Conservation (phyloP, 2,329 filamentous ascomycete genomes). For the Ophiostoma perfectum region DNA sequence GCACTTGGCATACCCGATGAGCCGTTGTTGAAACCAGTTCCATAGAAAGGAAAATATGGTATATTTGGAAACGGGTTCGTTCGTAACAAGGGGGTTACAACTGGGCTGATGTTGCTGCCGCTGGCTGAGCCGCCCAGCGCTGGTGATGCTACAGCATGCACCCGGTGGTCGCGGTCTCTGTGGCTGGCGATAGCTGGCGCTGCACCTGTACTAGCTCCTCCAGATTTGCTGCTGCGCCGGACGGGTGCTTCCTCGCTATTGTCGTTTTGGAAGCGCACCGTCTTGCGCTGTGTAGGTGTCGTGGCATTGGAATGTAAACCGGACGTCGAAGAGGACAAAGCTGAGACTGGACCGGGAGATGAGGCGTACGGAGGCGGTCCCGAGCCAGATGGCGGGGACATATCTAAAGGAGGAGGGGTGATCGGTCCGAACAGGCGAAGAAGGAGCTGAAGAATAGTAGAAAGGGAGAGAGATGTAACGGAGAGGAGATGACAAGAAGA, state of each 20-base stretch:
- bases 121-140: not conserved
- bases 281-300: conserved; percentile 23
- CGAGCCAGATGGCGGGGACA: conserved; percentile 19
- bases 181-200: conserved; percentile 1
- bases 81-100: not conserved
- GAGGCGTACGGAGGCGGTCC: conserved; percentile 17
- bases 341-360: conserved; percentile 4
- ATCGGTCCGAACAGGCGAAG: not conserved
- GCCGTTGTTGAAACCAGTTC: not conserved
- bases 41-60: not conserved
- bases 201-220: not conserved
- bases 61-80: not conserved
- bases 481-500: not conserved
- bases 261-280: conserved; percentile 25
- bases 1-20: not conserved
- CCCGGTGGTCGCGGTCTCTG: conserved; percentile 15
- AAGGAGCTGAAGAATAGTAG: not conserved
- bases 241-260: not conserved
- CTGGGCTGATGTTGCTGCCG: not conserved
- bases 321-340: conserved; percentile 5
- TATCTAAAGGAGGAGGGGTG: conserved; percentile 12
- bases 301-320: not conserved
- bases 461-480: no score
- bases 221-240: not conserved
- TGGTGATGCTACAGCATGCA: not conserved